Percentiles rank a stretch among this genome's conserved stretches.
These are phyloP conservation scores for Cryomyces minteri DNA, from an alignment of 495 filamentous ascomycete genomes.

Conservation along the genomic window DNA sequence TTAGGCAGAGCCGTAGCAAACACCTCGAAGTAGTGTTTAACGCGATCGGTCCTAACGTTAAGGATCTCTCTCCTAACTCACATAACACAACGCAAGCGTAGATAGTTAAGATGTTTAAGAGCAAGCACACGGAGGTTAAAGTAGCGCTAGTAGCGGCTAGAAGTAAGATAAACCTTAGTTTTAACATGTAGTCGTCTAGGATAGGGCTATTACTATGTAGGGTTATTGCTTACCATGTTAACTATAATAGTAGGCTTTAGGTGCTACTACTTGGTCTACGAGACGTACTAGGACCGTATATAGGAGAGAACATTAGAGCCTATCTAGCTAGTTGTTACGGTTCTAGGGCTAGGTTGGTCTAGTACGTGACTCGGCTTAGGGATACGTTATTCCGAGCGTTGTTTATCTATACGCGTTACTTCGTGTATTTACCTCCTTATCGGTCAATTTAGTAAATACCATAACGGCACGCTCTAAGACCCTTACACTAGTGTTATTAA, in stretches of 20 bases:
- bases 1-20: too few species aligned
- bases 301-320: too few species aligned
- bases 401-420: too few species aligned
- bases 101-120: not conserved
- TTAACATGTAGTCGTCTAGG: not conserved
- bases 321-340: too few species aligned
- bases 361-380: not conserved
- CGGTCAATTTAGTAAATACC: too few species aligned
- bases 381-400: too few species aligned
- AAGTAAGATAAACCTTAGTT: not conserved
- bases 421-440: too few species aligned
- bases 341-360: not conserved
- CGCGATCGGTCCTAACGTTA: not conserved
- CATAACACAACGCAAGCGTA: not conserved
- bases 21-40: too few species aligned
- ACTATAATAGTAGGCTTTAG: not conserved
- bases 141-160: not conserved
- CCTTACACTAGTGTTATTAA: not conserved
- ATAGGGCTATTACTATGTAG: not conserved
- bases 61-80: not conserved
- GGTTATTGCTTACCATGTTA: not conserved
- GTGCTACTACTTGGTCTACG: not conserved
- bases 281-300: too few species aligned
- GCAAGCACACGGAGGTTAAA: not conserved
- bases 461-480: too few species aligned